Evolutionary conservation across 2,329 filamentous ascomycete species (phyloP).

Genomic region (Coleophoma eucalyptorum): DNA sequence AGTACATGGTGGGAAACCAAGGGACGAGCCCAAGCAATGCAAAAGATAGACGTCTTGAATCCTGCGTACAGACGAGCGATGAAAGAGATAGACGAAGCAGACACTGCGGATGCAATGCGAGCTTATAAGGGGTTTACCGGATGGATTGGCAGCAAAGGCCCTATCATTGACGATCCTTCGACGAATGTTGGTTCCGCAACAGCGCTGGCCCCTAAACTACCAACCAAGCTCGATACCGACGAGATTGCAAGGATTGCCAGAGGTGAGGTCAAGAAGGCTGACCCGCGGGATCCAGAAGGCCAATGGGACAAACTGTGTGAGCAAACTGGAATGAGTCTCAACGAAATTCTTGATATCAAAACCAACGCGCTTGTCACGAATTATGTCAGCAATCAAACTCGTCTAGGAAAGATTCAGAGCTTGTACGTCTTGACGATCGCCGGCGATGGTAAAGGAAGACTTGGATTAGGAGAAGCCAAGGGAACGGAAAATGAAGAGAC

Average conservation of each 20-base stretch:
- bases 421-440: constrained; percentile 75
- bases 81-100: background rate
- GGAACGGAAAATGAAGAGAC: constrained; percentile 69
- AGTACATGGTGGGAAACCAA: background rate
- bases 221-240: constrained; percentile 8
- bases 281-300: constrained; percentile 28
- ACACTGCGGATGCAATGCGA: background rate
- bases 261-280: constrained; percentile 14
- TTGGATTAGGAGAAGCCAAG: constrained; percentile 91
- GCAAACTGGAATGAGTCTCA: constrained; percentile 49
- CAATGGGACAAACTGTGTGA: constrained; percentile 32
- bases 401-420: constrained; percentile 87
- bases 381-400: constrained; percentile 84
- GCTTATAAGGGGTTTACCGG: background rate
- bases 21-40: background rate
- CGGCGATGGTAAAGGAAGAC: constrained; percentile 79
- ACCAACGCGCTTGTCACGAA: constrained; percentile 73
- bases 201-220: constrained; percentile 18
- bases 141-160: constrained; percentile 1
- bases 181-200: constrained; percentile 1
- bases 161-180: background rate
- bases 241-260: constrained; percentile 8
- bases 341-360: constrained; percentile 50
- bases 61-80: background rate
- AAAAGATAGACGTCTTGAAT: background rate